Base-by-base conservation (phyloP, 1,284 basidiomycete genomes). In the Marasmius fiardii region DNA sequence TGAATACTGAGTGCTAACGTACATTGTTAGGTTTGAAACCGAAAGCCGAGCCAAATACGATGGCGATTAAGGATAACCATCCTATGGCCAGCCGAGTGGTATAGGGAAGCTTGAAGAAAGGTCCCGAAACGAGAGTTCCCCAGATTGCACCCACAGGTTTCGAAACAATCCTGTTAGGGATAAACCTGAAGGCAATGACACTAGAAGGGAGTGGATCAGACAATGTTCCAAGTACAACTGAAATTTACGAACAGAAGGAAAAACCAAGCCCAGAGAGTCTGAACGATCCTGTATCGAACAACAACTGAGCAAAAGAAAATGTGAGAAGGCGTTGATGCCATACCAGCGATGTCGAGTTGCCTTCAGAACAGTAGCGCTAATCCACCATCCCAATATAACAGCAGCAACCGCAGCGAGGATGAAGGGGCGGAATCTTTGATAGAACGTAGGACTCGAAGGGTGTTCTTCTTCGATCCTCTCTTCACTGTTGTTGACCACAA, bases 11-110 rank as follows among this genome's bases (percentile, higher is more conserved):
- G 43, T 28, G 18, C 37, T 56, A 57, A 70, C 80, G 47, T 64
- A 88, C 89, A 53, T 66, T 70, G 53, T 79, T 70, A 39, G 88
- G 76, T 26, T 74, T 71, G 74, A 92, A 90, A 18, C 91, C 91
- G 66, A 91, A 93, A 0, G 89, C 90, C 18, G 88, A 91, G 51
- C 90, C 91, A 58, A 93, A 86, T 51, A 93, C 75, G 58, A 92
- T 84, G 18, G 66, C 89, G 45, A 93, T 66, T 39, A 93, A 80
- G 58, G 80, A 82, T 23, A 89, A 66, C 88, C 88, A 92, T 54
- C 92, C 92, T 47, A 89, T 67, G 12, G 75, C 65, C 31, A 90
- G 73, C 23, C 90, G 78, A 54, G 77, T 64, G 20, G 65, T 60
- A 56, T 80, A 79, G 1, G 88, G 79, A n/a, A 93, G 72, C 59